phyloP scores from a whole-genome alignment of 805 yeast species.

The Citeromyces matritensis region DNA sequence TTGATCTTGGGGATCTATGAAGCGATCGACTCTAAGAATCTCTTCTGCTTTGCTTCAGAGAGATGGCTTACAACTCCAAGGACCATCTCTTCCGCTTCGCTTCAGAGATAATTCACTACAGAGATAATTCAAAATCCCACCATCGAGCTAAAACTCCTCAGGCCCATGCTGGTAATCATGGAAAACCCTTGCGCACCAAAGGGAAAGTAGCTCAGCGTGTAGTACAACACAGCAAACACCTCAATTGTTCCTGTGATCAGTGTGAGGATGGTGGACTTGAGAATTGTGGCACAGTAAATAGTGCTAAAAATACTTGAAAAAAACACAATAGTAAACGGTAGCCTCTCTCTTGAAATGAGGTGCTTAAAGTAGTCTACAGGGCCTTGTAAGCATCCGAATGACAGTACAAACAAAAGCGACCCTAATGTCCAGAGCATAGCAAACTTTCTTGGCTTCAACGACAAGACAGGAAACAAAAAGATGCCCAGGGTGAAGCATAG shows the following conservation, averaged over 20 bases:
- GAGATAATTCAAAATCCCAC: constrained; percentile 25
- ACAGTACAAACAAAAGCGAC: constrained; percentile 67
- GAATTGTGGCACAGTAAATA: constrained; percentile 56
- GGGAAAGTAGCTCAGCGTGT: constrained; percentile 88
- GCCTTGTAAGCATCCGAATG: constrained; percentile 88
- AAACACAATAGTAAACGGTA: constrained; percentile 69
- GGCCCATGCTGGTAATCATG: constrained; percentile 26
- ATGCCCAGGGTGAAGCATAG: constrained; percentile 75
- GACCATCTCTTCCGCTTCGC: no score
- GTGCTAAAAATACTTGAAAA: constrained; percentile 72
- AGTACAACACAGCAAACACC: constrained; percentile 76
- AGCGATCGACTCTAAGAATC: no score
- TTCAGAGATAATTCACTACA: no score
- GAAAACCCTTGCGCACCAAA: constrained; percentile 73
- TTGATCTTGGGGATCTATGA: no score
- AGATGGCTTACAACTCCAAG: no score
- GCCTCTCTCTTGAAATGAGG: constrained; percentile 56
- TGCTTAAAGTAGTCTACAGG: constrained; percentile 71
- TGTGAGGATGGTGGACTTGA: constrained; percentile 64
- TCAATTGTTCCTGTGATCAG: constrained; percentile 64
- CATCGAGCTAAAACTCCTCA: constrained; percentile 18
- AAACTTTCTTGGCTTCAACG: constrained; percentile 81
- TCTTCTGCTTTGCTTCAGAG: no score
- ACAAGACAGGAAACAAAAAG: constrained; percentile 76
- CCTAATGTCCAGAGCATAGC: constrained; percentile 89